Base-by-base conservation (phyloP, 306 rosid genomes). In the Abrus pulchellus region DNA sequence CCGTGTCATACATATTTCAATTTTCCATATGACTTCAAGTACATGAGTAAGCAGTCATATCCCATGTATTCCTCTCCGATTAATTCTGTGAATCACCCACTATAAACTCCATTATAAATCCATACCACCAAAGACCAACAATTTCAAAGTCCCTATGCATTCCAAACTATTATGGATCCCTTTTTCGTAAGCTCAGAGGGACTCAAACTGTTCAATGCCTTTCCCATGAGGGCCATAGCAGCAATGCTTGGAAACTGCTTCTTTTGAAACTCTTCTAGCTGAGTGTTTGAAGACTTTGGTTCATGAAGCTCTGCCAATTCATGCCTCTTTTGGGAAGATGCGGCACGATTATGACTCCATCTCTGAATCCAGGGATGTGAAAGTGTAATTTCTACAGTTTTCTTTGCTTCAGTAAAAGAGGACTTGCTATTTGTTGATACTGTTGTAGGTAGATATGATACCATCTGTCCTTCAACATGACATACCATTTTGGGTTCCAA, bases 191-290 rank as follows among this genome's bases (percentile, higher is more conserved):
- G 61, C 81, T 88, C 86, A 9, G 93, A 82, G 52, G 89, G 85
- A 74, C 53, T 84, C 83, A 87, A 68, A 81, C 84, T 84, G 50
- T 77, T 68, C 89, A 90, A 55, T 55, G 93, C 87, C 86, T 84
- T 95, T 71, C 97, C 99, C 98, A 95, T 87, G 80, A 95, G 85
- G 9, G 98, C 98, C 98, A 95, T 90, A 48, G 98, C 98, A 84
- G 88, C 99, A 72, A 93, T 44, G 85, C 98, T 95, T 54, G 99
- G 98, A 84, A 91, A 91, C 76, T 83, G 88, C 86, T 83, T 88
- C 88, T 88, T 86, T 72, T 63, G 87, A 53, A 76, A 41, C 72
- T 83, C 83, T 83, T 74, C 72, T 6, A 50, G 50, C n/a, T 10
- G 32, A 11, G 43, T 67, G 71, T 80, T 87, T 65, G 83, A 78